These are phyloP conservation scores for Pisolithus marmoratus DNA, from an alignment of 768 basidiomycete species.

Conservation along the genomic window DNA sequence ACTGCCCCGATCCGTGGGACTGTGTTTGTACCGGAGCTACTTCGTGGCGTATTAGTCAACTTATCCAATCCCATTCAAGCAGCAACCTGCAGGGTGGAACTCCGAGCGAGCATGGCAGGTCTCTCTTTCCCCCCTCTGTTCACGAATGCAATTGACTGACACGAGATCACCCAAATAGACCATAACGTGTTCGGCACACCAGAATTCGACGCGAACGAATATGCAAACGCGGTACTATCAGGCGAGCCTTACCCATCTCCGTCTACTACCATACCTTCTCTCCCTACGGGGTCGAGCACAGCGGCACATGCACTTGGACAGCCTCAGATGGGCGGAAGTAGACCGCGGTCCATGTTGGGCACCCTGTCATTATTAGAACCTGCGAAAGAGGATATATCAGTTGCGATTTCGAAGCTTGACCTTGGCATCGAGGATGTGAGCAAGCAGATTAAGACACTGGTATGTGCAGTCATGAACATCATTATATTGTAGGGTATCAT, in stretches of 20 bases:
- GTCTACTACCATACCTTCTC: background rate
- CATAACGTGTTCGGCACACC: conserved; percentile 68
- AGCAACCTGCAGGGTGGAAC: no score
- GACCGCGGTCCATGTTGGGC: background rate
- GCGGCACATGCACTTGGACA: background rate
- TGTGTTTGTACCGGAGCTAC: no score
- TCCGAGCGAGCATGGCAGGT: background rate
- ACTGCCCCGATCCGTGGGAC: no score
- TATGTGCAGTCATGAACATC: conserved; percentile 31
- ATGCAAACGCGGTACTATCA: conserved; percentile 86
- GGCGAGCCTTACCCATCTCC: conserved; percentile 67
- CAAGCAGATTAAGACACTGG: conserved; percentile 82
- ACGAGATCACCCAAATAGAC: conserved; percentile 35
- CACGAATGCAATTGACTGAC: background rate
- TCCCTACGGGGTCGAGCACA: background rate
- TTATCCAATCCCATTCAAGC: no score
- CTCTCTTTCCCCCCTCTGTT: background rate
- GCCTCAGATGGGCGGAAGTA: conserved; percentile 17
- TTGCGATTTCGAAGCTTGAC: conserved; percentile 83
- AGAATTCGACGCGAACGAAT: conserved; percentile 82
- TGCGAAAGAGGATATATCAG: conserved; percentile 81
- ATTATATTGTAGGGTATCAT: background rate
- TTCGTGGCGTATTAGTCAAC: no score
- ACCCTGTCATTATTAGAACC: conserved; percentile 39
- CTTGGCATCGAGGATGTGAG: conserved; percentile 88